Evolutionary conservation across 768 basidiomycete genomes (phyloP).

Genomic region (Calocera viscosa): DNA sequence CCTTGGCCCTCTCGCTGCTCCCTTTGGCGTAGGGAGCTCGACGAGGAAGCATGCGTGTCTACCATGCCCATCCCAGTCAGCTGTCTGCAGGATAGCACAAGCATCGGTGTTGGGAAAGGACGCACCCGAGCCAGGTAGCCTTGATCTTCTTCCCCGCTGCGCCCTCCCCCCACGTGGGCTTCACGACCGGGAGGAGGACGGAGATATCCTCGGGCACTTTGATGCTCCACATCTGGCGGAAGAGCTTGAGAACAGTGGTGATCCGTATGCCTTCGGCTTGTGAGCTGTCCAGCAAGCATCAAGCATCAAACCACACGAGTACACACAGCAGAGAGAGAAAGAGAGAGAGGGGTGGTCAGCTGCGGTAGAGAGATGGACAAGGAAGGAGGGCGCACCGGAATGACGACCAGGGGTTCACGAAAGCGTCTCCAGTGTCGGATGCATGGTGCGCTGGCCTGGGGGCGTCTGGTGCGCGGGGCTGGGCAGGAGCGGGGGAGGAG

Average conservation of each 20-base stretch:
- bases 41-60: slow-evolving; percentile 42
- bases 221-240: neutral
- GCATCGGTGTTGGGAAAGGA: neutral
- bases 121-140: slow-evolving; percentile 40
- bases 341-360: neutral
- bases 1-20: slow-evolving; percentile 30
- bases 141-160: slow-evolving; percentile 26
- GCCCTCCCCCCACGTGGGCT: slow-evolving; percentile 15
- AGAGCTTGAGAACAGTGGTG: neutral
- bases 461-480: neutral
- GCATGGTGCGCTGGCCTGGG: neutral
- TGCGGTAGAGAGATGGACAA: too few species aligned
- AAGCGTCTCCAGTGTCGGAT: neutral
- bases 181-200: slow-evolving; percentile 10
- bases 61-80: neutral
- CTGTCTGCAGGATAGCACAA: too few species aligned
- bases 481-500: neutral
- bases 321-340: neutral
- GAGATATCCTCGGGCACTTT: slow-evolving; percentile 11
- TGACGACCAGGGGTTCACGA: slow-evolving; percentile 17
- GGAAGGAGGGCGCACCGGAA: slow-evolving; percentile 6
- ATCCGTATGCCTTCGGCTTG: neutral
- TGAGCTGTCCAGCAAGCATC: neutral
- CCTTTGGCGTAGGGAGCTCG: slow-evolving; percentile 34
- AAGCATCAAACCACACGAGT: neutral